These are phyloP conservation scores for Aspergillus avenaceus DNA, from an alignment of 495 filamentous ascomycete genomes.

Conservation along the genomic window DNA sequence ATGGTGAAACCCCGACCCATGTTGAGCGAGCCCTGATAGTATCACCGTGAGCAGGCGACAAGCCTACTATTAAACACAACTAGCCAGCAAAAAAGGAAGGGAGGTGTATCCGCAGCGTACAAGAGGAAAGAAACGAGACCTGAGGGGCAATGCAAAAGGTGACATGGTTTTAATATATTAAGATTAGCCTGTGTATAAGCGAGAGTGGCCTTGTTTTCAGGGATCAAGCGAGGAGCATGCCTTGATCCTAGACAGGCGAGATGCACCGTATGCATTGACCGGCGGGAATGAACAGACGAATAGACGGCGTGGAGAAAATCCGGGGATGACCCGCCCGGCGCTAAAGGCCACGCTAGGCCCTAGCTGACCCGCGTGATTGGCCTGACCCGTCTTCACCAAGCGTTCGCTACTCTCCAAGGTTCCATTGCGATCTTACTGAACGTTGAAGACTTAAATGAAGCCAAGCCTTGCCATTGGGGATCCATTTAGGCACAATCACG, in stretches of 20 bases:
- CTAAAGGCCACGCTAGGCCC: slow-evolving; percentile 1
- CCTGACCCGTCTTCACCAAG: background rate
- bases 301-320: slow-evolving; percentile 14
- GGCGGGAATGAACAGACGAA: slow-evolving; percentile 4
- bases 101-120: background rate
- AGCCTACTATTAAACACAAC: background rate
- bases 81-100: background rate
- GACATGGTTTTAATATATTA: slow-evolving; percentile 13
- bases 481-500: slow-evolving; percentile 14
- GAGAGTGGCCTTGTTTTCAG: background rate
- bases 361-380: background rate
- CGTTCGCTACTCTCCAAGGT: too few species aligned
- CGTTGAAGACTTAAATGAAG: background rate
- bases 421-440: background rate
- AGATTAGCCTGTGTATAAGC: background rate
- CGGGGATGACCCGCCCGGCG: slow-evolving; percentile 10
- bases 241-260: slow-evolving; percentile 2
- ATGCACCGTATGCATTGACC: background rate
- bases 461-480: slow-evolving; percentile 2
- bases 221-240: background rate
- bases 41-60: background rate
- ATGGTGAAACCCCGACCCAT: slow-evolving; percentile 46
- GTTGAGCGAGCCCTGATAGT: slow-evolving; percentile 2
- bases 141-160: background rate
- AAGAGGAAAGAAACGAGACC: background rate